Evolutionary conservation across 2,329 filamentous ascomycete species (phyloP), one percentile per base, ranked within the genome.

Genomic region (Aspergillus brunneoviolaceus): DNA sequence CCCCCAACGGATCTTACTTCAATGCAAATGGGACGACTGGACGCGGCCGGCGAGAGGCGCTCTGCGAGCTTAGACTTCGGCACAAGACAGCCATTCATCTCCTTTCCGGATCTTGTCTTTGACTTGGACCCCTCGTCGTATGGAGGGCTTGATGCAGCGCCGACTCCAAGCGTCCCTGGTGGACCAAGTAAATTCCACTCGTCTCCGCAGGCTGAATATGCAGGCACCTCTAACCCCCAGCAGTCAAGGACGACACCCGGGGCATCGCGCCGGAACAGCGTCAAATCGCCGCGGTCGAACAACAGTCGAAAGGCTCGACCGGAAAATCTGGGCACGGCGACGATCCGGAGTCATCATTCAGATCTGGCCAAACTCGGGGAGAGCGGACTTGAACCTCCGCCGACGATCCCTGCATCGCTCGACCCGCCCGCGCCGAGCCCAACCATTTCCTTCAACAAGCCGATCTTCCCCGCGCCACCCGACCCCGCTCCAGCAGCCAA

Each of bases 101-200:
- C 70, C 9, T 70, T 74, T 63, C 73, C 75, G 0, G 80, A 80
- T 57, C 76, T 77, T 1, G 61, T 80, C 5, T 64, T 71, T n/a
- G 66, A 63, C 6, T 65, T 71, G 55, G 69, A 70, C 19, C 60
- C 66, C 14, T 61, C 67, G 10, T 42, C 68, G n/a, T 70, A 76
- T 54, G 85, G 89, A 68, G 70, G 66, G 21, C 87, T 89, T 76
- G 90, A 95, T 72, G 90, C 92, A 55, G 93, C 92, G 27, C 93
- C 94, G 14, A 94, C 89, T 42, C 94, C 94, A 5, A 93, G 87
- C 29, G 83, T 97, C 39, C 92, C 91, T 35, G 89, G 84, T 52
- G 93, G 93, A 5, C 91, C 93, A 59, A 86, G 92, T 63, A 79
- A 84, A 65, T 68, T 76, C 50, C 77, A 76, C 48, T 77, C 80